A percentile compares a stretch with the other conserved stretches of the same genome.
These are phyloP conservation scores for Cladophialophora carrionii DNA, from an alignment of 2,329 filamentous ascomycete genomes.

Conservation along the genomic window DNA sequence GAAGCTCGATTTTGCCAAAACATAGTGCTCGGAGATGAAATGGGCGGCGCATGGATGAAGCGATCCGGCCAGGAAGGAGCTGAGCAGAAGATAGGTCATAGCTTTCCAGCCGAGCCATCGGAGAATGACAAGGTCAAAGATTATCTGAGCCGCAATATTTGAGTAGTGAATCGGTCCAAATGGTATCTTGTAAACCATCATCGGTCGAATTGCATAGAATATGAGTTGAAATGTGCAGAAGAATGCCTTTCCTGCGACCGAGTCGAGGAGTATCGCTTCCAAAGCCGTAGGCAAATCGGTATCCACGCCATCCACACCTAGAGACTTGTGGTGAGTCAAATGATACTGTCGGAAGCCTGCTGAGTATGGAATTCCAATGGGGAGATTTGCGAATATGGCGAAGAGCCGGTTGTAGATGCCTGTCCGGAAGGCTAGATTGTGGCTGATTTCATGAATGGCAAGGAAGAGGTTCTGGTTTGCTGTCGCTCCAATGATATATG, in stretches of 20 bases:
- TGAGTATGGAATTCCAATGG: slow-evolving; percentile 93
- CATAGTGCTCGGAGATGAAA: slow-evolving; percentile 98
- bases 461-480: slow-evolving; percentile 98
- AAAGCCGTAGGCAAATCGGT: slow-evolving; percentile 91
- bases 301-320: slow-evolving; percentile 93
- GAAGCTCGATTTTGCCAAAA: slow-evolving; percentile 59
- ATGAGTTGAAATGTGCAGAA: slow-evolving; percentile 99
- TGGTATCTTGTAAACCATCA: slow-evolving; percentile 88
- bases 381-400: slow-evolving; percentile 91
- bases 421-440: slow-evolving; percentile 91
- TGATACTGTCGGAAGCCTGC: slow-evolving; percentile 97
- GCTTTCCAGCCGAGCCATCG: slow-evolving; percentile 64
- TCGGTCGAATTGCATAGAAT: slow-evolving; percentile 95
- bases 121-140: slow-evolving; percentile 75
- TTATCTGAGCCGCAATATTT: slow-evolving; percentile 76
- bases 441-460: slow-evolving; percentile 97
- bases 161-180: slow-evolving; percentile 81
- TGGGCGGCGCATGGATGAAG: slow-evolving; percentile 94
- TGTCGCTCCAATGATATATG: slow-evolving; percentile 90
- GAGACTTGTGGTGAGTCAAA: slow-evolving; percentile 97
- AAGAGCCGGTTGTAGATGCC: slow-evolving; percentile 79
- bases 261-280: slow-evolving; percentile 92
- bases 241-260: slow-evolving; percentile 91
- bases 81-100: slow-evolving; percentile 80
- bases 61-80: slow-evolving; percentile 89